Evolutionary conservation across 2,329 filamentous ascomycete species (phyloP).

Genomic region (Lachnellula arida): DNA sequence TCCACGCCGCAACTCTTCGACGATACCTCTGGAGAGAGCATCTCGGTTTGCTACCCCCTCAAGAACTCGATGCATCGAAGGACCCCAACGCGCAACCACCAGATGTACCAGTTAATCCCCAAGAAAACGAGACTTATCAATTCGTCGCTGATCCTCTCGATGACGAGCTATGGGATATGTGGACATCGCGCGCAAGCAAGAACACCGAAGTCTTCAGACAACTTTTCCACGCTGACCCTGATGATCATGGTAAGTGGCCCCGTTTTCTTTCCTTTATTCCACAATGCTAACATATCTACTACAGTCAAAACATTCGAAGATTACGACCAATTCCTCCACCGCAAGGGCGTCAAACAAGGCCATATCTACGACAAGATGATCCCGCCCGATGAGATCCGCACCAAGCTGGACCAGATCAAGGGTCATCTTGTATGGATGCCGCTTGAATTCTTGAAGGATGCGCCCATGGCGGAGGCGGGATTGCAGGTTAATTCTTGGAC

Average conservation of each 20-base stretch:
- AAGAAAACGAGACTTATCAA: conserved; percentile 56
- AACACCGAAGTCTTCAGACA: conserved; percentile 76
- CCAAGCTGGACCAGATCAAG: conserved; percentile 72
- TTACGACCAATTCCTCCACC: conserved; percentile 74
- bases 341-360: conserved; percentile 69
- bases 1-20: conserved; percentile 75
- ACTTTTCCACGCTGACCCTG: conserved; percentile 82
- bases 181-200: conserved; percentile 62
- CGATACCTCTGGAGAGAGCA: conserved; percentile 88
- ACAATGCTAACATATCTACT: background rate
- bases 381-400: conserved; percentile 65
- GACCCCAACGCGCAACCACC: conserved; percentile 74
- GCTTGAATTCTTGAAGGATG: conserved; percentile 78
- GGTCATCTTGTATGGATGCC: conserved; percentile 96
- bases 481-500: conserved; percentile 82
- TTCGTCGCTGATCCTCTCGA: conserved; percentile 68
- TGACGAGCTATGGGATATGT: conserved; percentile 62
- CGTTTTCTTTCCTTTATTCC: conserved; percentile 7
- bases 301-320: conserved; percentile 82
- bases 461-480: conserved; percentile 84
- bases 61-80: conserved; percentile 60
- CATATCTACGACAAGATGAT: conserved; percentile 81
- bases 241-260: conserved; percentile 62
- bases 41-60: conserved; percentile 71
- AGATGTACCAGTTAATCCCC: conserved; percentile 60